Percentiles rank a stretch among this genome's conserved stretches.
Conservation (phyloP, 2,329 filamentous ascomycete species). For the Colletotrichum filicis region DNA sequence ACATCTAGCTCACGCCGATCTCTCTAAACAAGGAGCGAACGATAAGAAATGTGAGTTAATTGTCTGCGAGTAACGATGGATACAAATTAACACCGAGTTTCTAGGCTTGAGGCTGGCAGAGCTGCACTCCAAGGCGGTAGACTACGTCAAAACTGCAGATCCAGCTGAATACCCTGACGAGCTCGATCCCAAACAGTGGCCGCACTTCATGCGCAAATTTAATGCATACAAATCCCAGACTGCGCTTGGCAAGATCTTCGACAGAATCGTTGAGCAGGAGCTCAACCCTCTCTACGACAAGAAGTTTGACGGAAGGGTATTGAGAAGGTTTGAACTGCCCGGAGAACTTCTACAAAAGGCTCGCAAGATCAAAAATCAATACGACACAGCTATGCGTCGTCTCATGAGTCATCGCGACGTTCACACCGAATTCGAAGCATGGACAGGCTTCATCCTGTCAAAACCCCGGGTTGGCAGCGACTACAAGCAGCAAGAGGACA, state of each 20-base stretch:
- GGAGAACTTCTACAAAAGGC: slow-evolving; percentile 68
- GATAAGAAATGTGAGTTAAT: slow-evolving; percentile 70
- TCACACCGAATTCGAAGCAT: slow-evolving; percentile 90
- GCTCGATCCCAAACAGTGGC: slow-evolving; percentile 74
- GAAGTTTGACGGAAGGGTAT: slow-evolving; percentile 80
- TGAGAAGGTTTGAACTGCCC: slow-evolving; percentile 67
- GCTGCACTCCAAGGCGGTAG: slow-evolving; percentile 91
- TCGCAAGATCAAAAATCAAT: slow-evolving; percentile 75
- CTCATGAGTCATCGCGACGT: slow-evolving; percentile 90
- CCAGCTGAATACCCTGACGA: slow-evolving; percentile 74
- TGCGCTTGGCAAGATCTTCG: slow-evolving; percentile 85
- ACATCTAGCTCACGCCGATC: slow-evolving; percentile 83
- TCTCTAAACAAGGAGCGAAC: slow-evolving; percentile 69
- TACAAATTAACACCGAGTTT: neutral
- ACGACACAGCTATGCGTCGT: slow-evolving; percentile 80
- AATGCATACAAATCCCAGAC: slow-evolving; percentile 72
- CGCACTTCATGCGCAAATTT: slow-evolving; percentile 79
- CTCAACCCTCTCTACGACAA: slow-evolving; percentile 80
- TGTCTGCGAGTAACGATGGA: neutral
- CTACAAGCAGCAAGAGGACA: slow-evolving; percentile 88
- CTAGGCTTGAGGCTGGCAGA: slow-evolving; percentile 75
- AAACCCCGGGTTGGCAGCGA: slow-evolving; percentile 78
- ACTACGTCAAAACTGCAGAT: slow-evolving; percentile 91
- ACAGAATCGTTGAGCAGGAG: slow-evolving; percentile 73
- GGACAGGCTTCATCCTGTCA: slow-evolving; percentile 84